Percentiles rank a stretch among this genome's conserved stretches.
Evolutionary conservation across 2,329 filamentous ascomycete species (phyloP).

Genomic region (Fusarium globosum): DNA sequence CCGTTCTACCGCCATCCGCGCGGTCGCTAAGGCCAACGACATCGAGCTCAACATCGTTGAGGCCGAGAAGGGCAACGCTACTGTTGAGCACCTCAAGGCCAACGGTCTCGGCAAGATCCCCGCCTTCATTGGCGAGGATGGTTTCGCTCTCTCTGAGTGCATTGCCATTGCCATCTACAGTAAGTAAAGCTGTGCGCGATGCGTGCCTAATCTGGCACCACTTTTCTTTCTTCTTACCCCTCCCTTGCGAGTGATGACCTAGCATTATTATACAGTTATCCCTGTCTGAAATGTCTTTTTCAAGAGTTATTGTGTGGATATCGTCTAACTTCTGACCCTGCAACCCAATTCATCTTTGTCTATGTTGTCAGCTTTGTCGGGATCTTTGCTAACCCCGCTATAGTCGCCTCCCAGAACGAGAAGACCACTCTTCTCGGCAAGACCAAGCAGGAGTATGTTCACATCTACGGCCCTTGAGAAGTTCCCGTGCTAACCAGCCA

Average conservation of each 20-base stretch:
- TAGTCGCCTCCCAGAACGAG: conserved; percentile 99
- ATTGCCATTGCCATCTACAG: conserved; percentile 98
- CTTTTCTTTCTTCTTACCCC: conserved; percentile 45
- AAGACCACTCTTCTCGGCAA: conserved; percentile 99
- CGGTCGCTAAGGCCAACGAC: conserved; percentile 97
- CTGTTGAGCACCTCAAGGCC: conserved; percentile 82
- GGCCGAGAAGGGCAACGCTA: conserved; percentile 72
- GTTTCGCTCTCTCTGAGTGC: conserved; percentile 87
- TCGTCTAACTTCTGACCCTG: conserved; percentile 83
- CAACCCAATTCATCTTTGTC: conserved; percentile 40
- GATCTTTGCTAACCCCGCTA: conserved; percentile 49
- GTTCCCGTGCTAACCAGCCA: conserved; percentile 37
- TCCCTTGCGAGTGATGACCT: conserved; percentile 71
- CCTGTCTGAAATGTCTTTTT: conserved; percentile 85
- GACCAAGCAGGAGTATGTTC: conserved; percentile 97
- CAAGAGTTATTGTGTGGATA: conserved; percentile 78
- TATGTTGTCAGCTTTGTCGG: conserved; percentile 45
- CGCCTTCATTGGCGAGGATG: conserved; percentile 91
- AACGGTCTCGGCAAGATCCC: conserved; percentile 93
- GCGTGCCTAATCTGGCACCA: conserved; percentile 24
- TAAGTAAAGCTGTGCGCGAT: conserved; percentile 65
- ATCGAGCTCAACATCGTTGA: conserved; percentile 89
- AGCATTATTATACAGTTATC: conserved; percentile 91
- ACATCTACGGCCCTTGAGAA: not conserved
- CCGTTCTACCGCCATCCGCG: conserved; percentile 88